A percentile compares a stretch with the other conserved stretches of the same genome.
Evolutionary conservation across 1,284 basidiomycete species (phyloP).

Genomic region (Fomitopsis palustris): DNA sequence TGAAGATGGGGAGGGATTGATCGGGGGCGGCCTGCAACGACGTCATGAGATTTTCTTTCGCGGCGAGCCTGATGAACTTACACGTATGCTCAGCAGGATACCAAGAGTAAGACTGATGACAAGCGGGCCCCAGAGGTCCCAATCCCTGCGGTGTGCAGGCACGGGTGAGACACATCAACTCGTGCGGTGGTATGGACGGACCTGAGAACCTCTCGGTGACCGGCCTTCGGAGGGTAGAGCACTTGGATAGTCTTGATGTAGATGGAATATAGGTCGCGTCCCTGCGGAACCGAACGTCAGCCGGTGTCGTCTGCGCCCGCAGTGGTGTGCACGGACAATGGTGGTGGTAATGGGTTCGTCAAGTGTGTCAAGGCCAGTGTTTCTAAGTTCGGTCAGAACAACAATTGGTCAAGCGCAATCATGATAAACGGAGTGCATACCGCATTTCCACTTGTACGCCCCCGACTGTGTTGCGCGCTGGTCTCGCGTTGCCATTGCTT

Average conservation of each 20-base stretch:
- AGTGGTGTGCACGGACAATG: conserved; percentile 57
- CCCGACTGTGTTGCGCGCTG: conserved; percentile 64
- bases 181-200: conserved; percentile 27
- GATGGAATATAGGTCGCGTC: conserved; percentile 84
- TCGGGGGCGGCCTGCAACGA: conserved; percentile 67
- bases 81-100: conserved; percentile 87
- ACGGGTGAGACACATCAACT: not conserved
- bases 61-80: conserved; percentile 34
- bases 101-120: conserved; percentile 82
- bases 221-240: conserved; percentile 75
- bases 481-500: conserved; percentile 35
- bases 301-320: not conserved
- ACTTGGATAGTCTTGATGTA: conserved; percentile 92
- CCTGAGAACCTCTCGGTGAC: conserved; percentile 79
- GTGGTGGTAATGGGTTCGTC: conserved; percentile 89
- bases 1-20: conserved; percentile 88
- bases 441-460: conserved; percentile 88
- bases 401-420: conserved; percentile 39
- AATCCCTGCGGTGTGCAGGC: conserved; percentile 56
- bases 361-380: conserved; percentile 79
- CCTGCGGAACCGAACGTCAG: conserved; percentile 39
- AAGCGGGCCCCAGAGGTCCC: conserved; percentile 96
- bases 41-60: not conserved
- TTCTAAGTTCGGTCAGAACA: not conserved
- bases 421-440: conserved; percentile 35